These are phyloP conservation scores for Pseudonitzschia multistriata DNA, from an alignment of 108 stramenopile species.

Conservation along the genomic window DNA sequence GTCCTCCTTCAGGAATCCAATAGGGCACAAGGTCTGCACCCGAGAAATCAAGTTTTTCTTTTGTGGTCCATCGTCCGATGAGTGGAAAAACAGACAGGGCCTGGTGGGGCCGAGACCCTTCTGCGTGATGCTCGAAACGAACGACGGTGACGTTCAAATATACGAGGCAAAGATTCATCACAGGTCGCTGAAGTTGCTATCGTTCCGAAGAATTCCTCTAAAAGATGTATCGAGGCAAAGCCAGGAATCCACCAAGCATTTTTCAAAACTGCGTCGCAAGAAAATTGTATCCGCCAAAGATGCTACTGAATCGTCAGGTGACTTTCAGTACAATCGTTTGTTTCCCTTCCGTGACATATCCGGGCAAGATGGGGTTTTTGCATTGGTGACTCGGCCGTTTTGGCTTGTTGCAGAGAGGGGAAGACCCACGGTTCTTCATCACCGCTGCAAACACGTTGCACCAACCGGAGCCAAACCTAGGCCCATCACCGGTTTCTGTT, in stretches of 20 bases:
- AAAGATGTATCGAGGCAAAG: slow-evolving; percentile 56
- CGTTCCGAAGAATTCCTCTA: slow-evolving; percentile 55
- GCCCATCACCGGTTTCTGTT: slow-evolving; percentile 75
- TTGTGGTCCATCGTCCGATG: slow-evolving; percentile 49
- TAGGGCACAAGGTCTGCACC: slow-evolving; percentile 44
- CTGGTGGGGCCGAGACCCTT: slow-evolving; percentile 44
- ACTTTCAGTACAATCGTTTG: slow-evolving; percentile 62
- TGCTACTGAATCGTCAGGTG: slow-evolving; percentile 7
- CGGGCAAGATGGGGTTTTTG: slow-evolving; percentile 77
- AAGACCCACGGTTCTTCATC: slow-evolving; percentile 53
- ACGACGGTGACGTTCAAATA: slow-evolving; percentile 62
- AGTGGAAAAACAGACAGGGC: slow-evolving; percentile 20
- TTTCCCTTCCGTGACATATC: slow-evolving; percentile 61
- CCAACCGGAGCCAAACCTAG: slow-evolving; percentile 70
- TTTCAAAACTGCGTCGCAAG: slow-evolving; percentile 67
- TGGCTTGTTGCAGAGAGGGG: slow-evolving; percentile 84
- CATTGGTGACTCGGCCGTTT: slow-evolving; percentile 61
- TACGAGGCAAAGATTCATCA: slow-evolving; percentile 44
- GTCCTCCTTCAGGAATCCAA: slow-evolving; percentile 38
- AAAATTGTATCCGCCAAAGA: slow-evolving; percentile 40
- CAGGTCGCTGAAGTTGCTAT: slow-evolving; percentile 13
- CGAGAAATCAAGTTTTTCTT: slow-evolving; percentile 77
- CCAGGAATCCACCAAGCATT: slow-evolving; percentile 68
- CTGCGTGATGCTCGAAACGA: slow-evolving; percentile 68
- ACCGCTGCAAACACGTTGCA: slow-evolving; percentile 74